phyloP scores from a whole-genome alignment of 495 filamentous ascomycete species.

The Hypoxylon subgilvum region DNA sequence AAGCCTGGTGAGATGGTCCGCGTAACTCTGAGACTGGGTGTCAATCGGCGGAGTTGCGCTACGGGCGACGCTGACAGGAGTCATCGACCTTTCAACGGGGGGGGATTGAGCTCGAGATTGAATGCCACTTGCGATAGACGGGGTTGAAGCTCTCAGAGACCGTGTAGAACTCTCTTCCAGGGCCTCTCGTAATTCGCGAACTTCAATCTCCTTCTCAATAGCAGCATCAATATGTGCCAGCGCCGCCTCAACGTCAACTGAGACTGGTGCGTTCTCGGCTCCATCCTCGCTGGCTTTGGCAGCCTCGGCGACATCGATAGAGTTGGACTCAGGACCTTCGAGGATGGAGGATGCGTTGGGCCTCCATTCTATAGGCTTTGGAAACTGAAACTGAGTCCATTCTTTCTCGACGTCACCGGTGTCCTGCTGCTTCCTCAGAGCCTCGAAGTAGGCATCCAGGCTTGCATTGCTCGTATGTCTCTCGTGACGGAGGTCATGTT shows the following conservation, averaged over 20 bases:
- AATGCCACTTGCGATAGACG: constrained; percentile 46
- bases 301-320: constrained; percentile 37
- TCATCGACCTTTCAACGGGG: constrained; percentile 43
- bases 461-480: constrained; percentile 54
- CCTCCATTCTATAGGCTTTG: constrained; percentile 86
- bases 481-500: constrained; percentile 51
- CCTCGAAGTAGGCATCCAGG: constrained; percentile 86
- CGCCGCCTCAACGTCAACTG: constrained; percentile 44
- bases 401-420: constrained; percentile 71
- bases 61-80: constrained; percentile 50
- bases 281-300: constrained; percentile 34
- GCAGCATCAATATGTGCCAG: constrained; percentile 58
- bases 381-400: constrained; percentile 90
- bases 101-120: constrained; percentile 50
- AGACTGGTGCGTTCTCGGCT: constrained; percentile 25
- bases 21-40: constrained; percentile 69
- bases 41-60: constrained; percentile 55
- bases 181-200: constrained; percentile 51
- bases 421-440: constrained; percentile 79
- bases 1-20: constrained; percentile 76
- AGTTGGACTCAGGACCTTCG: constrained; percentile 56
- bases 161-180: constrained; percentile 51
- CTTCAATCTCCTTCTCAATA: constrained; percentile 56
- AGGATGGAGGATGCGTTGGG: constrained; percentile 58
- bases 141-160: constrained; percentile 45